Evolutionary conservation across 2,329 filamentous ascomycete genomes (phyloP).

Genomic region (Elsinoe ampelina): DNA sequence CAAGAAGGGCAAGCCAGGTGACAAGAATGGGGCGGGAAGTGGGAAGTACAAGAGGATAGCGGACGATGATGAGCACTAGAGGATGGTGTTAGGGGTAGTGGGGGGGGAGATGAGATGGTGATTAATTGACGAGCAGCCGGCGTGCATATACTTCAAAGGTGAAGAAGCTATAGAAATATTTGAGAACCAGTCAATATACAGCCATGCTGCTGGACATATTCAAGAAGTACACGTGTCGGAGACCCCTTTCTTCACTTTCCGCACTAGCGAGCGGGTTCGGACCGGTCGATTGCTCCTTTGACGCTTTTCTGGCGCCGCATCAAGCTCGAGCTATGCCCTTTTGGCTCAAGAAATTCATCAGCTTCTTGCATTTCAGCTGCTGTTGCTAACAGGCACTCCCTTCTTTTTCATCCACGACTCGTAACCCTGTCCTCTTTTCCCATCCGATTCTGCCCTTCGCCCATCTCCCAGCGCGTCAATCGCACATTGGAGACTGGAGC

Average conservation of each 20-base stretch:
- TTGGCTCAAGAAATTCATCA: slow-evolving; percentile 8
- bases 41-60: slow-evolving; percentile 40
- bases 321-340: neutral
- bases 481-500: neutral
- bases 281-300: slow-evolving; percentile 4
- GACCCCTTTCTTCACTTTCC: neutral
- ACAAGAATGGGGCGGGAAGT: slow-evolving; percentile 30
- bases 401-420: neutral
- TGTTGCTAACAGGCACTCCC: neutral
- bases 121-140: neutral
- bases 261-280: neutral
- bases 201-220: slow-evolving; percentile 1
- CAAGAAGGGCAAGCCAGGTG: slow-evolving; percentile 41
- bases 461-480: neutral
- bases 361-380: neutral
- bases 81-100: neutral
- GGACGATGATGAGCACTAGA: slow-evolving; percentile 31
- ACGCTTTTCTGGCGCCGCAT: neutral
- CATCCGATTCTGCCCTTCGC: neutral
- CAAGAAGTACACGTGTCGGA: slow-evolving; percentile 7
- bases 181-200: neutral
- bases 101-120: no score
- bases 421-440: neutral
- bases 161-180: no score
- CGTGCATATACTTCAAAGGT: no score